Evolutionary conservation across 1,139 yeast species (phyloP), one percentile per base, ranked within the genome.

Genomic region (Meyerozyma athensensis): DNA sequence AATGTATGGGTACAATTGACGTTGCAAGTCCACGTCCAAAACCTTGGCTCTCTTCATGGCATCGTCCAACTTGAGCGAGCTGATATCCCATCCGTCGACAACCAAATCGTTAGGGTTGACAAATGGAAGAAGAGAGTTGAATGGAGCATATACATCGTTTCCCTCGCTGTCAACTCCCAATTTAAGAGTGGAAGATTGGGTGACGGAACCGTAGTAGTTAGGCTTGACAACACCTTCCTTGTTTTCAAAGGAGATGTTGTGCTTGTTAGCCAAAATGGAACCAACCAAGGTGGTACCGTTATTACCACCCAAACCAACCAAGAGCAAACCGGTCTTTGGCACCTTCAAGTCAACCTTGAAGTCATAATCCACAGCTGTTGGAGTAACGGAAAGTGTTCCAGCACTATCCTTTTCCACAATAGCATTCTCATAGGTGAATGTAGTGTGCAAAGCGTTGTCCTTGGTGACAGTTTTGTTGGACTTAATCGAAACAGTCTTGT

Each of bases 281-380:
- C 94, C 89, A 43, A 89, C 77, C 53, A 90, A 73, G 18, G 97
- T 90, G 44, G 96, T 76, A 64, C 97, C 97, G 58, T 90, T 90
- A 73, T 90, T 90, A 66, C 97, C 97, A 54, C 97, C 97, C 50
- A 89, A 74, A 50, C 97, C 97, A 38, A 90, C 97, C 49, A 90
- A 74, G 79, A 90, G 67, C 46, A 90, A 71, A 57, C 97, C 97
- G 39, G 89, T 77, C 65, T 83, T 87, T 50, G 96, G 96, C 39
- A 83, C 81, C 46, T 73, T 75, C 59, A 86, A 72, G 54, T 87
- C 94, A 38, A 86, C 81, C 63, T 86, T 86, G 74, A 90, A 90
- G 56, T 87, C 84, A 59, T 87, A 86, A 47, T 86, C 85, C 47
- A 73, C 73, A 41, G 74, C 60, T 43, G 84, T 77, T 16, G 95